Evolutionary conservation across 2,329 filamentous ascomycete species (phyloP), one percentile per base, ranked within the genome.

Genomic region (Fusarium denticulatum): DNA sequence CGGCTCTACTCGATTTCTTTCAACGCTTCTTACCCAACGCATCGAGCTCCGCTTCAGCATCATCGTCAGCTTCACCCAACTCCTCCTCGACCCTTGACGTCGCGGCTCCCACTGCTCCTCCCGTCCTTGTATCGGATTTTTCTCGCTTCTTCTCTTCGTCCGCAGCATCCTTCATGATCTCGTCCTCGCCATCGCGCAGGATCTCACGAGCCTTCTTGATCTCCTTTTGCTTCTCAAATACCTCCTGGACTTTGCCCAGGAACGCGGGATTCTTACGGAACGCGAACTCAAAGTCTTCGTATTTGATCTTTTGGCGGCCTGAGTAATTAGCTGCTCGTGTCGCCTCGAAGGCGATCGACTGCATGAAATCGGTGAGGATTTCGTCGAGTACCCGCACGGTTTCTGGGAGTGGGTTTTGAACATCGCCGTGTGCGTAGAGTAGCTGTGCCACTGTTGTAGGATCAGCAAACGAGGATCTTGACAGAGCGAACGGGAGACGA

Each of bases 241-340:
- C 90, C 84, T 97, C 95, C 80, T 94, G 91, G 61, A 98, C 95
- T 78, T 96, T 91, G 55, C 96, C 96, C 47, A 98, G 86, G 81
- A 97, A 97, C 67, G 89, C 87, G 14, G 93, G 92, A 79, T 98
- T 97, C 73, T 93, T 90, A 37, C 96, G 90, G 76, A 98, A 90
- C 43, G 95, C 94, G 83, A 97, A 99, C 79, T 97, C 95, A 85
- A 99, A 97, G 83, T 99, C 96, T 79, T 98, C 96, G 79, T 97
- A 94, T 82, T 99, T 99, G 84, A 99, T 95, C 85, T 99, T 99
- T 79, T 97, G 94, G 5, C 96, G 93, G 1, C 95, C 93, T 6
- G 93, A 91, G 82, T 97, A 94, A 81, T 94, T 91, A 2, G 96
- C 96, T 60, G 92, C 92, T 49, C 94, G 91, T 9, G 95, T 94